phyloP scores from a whole-genome alignment of 2,329 filamentous ascomycete genomes.

The Pestalotiopsis sp. region DNA sequence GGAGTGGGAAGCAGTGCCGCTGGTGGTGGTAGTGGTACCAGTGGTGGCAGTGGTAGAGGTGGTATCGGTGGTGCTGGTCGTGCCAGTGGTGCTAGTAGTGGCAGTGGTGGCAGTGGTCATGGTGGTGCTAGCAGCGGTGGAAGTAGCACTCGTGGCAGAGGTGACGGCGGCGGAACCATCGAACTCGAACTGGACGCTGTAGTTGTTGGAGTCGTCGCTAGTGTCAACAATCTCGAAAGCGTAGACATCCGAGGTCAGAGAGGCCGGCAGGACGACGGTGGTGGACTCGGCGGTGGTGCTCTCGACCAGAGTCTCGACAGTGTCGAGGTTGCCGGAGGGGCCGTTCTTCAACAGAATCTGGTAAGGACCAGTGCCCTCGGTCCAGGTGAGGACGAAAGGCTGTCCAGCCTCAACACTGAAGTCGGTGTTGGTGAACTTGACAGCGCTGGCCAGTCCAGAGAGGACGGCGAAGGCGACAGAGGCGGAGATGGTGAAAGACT shows the following conservation, averaged over 20 bases:
- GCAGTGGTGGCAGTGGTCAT: slow-evolving; percentile 15
- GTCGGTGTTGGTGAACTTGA: slow-evolving; percentile 37
- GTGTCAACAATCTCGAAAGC: slow-evolving; percentile 43
- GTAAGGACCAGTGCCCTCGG: slow-evolving; percentile 41
- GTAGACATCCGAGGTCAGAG: slow-evolving; percentile 42
- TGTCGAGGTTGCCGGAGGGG: slow-evolving; percentile 34
- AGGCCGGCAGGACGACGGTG: slow-evolving; percentile 40
- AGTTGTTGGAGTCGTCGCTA: slow-evolving; percentile 46
- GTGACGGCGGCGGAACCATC: slow-evolving; percentile 26
- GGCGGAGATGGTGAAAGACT: slow-evolving; percentile 26
- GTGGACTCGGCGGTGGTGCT: slow-evolving; percentile 36
- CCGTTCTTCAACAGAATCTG: slow-evolving; percentile 45
- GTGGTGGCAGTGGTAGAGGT: background rate
- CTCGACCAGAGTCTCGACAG: slow-evolving; percentile 35
- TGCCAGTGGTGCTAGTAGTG: slow-evolving; percentile 5
- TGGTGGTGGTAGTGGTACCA: slow-evolving; percentile 6
- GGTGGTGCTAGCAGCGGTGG: slow-evolving; percentile 18
- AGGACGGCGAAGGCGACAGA: slow-evolving; percentile 33
- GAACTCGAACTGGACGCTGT: slow-evolving; percentile 42
- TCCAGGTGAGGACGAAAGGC: slow-evolving; percentile 49
- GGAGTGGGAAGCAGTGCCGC: background rate
- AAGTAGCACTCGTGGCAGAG: slow-evolving; percentile 15
- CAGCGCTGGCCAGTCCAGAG: slow-evolving; percentile 33
- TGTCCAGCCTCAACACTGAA: slow-evolving; percentile 38
- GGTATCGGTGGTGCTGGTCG: slow-evolving; percentile 6